Percentiles rank a stretch among this genome's conserved stretches.
Evolutionary conservation across 2,329 filamentous ascomycete genomes (phyloP).

Genomic region (Neopestalotiopsis rosae): DNA sequence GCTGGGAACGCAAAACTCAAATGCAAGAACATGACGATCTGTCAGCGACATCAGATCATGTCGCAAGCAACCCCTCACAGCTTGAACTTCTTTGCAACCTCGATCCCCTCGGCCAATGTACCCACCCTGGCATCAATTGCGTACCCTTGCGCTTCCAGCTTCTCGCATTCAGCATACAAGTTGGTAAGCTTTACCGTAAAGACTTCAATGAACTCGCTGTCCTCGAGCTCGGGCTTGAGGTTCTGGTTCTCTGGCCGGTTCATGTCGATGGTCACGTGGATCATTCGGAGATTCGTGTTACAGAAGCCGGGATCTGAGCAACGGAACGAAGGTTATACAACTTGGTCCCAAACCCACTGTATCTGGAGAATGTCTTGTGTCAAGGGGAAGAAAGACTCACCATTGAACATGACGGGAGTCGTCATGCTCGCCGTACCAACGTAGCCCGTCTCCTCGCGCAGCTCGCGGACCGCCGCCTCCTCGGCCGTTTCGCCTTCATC

Average conservation of each 20-base stretch:
- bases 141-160: slow-evolving; percentile 71
- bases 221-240: slow-evolving; percentile 73
- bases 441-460: slow-evolving; percentile 72
- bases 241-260: slow-evolving; percentile 71
- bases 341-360: too few relatives aligned
- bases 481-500: slow-evolving; percentile 67
- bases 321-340: not conserved
- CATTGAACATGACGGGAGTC: slow-evolving; percentile 40
- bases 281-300: slow-evolving; percentile 71
- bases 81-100: slow-evolving; percentile 67
- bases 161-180: slow-evolving; percentile 71
- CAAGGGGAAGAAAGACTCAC: slow-evolving; percentile 23
- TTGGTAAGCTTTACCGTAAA: slow-evolving; percentile 70
- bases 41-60: not conserved
- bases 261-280: slow-evolving; percentile 77
- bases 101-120: slow-evolving; percentile 78
- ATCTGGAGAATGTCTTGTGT: too few relatives aligned
- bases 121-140: slow-evolving; percentile 82
- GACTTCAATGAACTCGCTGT: slow-evolving; percentile 82
- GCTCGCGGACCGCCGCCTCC: slow-evolving; percentile 66
- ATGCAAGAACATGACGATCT: not conserved
- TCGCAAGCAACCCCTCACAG: slow-evolving; percentile 32
- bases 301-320: slow-evolving; percentile 65
- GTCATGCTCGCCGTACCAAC: slow-evolving; percentile 58
- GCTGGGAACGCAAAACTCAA: too few relatives aligned